Percentiles rank a stretch among this genome's conserved stretches.
These are phyloP conservation scores for Neonothopanus nambi DNA, from an alignment of 1,284 basidiomycete species.

Conservation along the genomic window DNA sequence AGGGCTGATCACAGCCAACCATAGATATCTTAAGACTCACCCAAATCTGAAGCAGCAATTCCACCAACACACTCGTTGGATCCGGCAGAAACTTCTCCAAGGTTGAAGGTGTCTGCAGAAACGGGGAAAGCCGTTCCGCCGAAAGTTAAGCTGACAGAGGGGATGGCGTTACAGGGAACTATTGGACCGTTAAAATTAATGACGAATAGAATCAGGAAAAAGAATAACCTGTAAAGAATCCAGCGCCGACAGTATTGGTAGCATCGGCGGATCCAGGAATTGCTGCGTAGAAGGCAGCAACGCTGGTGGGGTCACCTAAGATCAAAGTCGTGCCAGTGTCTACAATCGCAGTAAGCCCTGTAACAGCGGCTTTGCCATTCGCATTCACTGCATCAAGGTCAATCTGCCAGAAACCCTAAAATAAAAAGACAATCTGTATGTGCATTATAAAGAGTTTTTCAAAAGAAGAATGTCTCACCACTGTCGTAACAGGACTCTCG, in stretches of 20 bases:
- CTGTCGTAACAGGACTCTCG: slow-evolving; percentile 33
- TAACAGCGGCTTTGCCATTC: slow-evolving; percentile 24
- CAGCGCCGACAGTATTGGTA: slow-evolving; percentile 30
- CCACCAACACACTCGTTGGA: slow-evolving; percentile 37
- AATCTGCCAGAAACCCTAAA: slow-evolving; percentile 46
- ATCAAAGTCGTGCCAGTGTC: slow-evolving; percentile 53
- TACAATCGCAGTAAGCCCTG: slow-evolving; percentile 34
- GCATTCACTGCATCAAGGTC: slow-evolving; percentile 34
- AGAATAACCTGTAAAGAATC: slow-evolving; percentile 29
- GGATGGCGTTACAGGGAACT: slow-evolving; percentile 43
- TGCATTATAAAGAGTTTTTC: not conserved
- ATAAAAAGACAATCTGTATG: not conserved
- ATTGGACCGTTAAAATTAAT: not conserved
- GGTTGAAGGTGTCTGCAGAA: slow-evolving; percentile 35
- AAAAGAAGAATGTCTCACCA: slow-evolving; percentile 23
- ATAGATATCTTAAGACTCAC: slow-evolving; percentile 15
- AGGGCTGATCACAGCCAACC: not conserved
- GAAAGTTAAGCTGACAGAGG: slow-evolving; percentile 41
- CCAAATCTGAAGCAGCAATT: slow-evolving; percentile 22
- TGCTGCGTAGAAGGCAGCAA: slow-evolving; percentile 41
- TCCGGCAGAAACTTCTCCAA: slow-evolving; percentile 27
- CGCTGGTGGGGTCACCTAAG: slow-evolving; percentile 43
- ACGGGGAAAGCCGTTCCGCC: slow-evolving; percentile 41
- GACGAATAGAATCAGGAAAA: not conserved
- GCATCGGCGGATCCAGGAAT: slow-evolving; percentile 42